phyloP scores from a whole-genome alignment of 176 grass and related monocot species.

The Phoenix roebelenii region DNA sequence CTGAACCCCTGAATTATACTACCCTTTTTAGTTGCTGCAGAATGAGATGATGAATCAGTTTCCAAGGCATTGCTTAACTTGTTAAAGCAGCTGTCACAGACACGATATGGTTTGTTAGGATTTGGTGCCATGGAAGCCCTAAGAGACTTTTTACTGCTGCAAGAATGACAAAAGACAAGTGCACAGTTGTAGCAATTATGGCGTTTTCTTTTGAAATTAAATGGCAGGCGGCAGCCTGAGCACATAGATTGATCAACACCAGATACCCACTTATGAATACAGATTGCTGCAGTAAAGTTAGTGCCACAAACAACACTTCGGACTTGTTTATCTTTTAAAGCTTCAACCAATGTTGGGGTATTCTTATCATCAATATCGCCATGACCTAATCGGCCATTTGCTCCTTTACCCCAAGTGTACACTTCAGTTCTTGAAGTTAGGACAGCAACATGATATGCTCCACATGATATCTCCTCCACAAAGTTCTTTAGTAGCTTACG shows the following conservation, averaged over 20 bases:
- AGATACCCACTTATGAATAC: constrained; percentile 99
- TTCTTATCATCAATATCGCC: constrained; percentile 75
- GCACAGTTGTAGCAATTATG: constrained; percentile 22
- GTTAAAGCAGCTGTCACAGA: constrained; percentile 75
- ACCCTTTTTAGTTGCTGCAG: constrained; percentile 41
- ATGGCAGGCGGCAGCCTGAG: constrained; percentile 85
- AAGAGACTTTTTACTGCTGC: constrained; percentile 2
- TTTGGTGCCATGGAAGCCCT: constrained; percentile 91
- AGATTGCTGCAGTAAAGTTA: constrained; percentile 96
- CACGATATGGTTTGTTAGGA: constrained; percentile 88
- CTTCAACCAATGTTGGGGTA: constrained; percentile 85
- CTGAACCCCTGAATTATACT: constrained; percentile 38
- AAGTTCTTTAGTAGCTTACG: constrained; percentile 88
- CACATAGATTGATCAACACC: constrained; percentile 96
- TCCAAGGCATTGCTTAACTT: constrained; percentile 71
- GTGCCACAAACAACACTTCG: constrained; percentile 89
- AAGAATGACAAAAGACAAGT: too few relatives aligned
- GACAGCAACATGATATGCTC: constrained; percentile 86
- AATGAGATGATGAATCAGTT: constrained; percentile 35
- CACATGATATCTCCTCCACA: constrained; percentile 97
- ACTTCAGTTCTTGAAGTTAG: constrained; percentile 91
- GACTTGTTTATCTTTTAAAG: constrained; percentile 97
- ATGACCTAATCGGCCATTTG: constrained; percentile 93
- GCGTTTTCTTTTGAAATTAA: constrained; percentile 95
- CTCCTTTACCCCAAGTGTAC: constrained; percentile 98